Evolutionary conservation across 371 early-diverging fungal genomes (phyloP).

Genomic region (Nematocida ausubeli): DNA sequence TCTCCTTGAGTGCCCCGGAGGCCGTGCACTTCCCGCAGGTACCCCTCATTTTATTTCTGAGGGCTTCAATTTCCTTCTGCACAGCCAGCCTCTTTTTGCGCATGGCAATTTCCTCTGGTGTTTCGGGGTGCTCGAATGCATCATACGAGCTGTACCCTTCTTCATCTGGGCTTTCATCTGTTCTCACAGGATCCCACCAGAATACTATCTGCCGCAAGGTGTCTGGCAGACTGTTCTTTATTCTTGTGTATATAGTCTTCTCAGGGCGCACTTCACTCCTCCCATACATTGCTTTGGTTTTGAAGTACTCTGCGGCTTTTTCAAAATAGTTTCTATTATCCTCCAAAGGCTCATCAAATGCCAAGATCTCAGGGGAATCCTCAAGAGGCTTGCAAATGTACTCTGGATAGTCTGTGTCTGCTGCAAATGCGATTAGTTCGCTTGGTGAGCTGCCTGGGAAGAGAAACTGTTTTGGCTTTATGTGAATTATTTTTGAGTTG

Average conservation of each 20-base stretch:
- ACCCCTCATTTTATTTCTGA: not conserved
- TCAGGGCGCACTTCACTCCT: not conserved
- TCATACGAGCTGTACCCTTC: not conserved
- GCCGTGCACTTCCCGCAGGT: not conserved
- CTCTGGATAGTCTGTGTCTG: slow-evolving; percentile 15
- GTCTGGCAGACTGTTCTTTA: slow-evolving; percentile 10
- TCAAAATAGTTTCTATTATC: slow-evolving; percentile 18
- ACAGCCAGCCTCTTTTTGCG: not conserved
- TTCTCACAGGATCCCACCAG: slow-evolving; percentile 40
- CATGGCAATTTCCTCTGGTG: not conserved
- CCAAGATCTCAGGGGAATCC: not conserved
- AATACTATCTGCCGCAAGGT: not conserved
- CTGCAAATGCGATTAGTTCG: slow-evolving; percentile 14
- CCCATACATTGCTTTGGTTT: not conserved
- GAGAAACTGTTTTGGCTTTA: slow-evolving; percentile 36
- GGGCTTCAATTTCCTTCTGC: not conserved
- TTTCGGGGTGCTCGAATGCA: not conserved
- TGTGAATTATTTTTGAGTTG: slow-evolving; percentile 40
- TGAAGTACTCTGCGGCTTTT: slow-evolving; percentile 21
- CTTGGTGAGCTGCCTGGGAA: not conserved
- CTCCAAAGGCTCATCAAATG: slow-evolving; percentile 15
- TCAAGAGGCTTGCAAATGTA: slow-evolving; percentile 11
- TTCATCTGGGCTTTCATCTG: not conserved
- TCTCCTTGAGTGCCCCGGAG: not conserved
- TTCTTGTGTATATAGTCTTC: not conserved